Evolutionary conservation across 202 grass and related monocot genomes (phyloP), one percentile per base, ranked within the genome.

Genomic region (Panicum virgatum): DNA sequence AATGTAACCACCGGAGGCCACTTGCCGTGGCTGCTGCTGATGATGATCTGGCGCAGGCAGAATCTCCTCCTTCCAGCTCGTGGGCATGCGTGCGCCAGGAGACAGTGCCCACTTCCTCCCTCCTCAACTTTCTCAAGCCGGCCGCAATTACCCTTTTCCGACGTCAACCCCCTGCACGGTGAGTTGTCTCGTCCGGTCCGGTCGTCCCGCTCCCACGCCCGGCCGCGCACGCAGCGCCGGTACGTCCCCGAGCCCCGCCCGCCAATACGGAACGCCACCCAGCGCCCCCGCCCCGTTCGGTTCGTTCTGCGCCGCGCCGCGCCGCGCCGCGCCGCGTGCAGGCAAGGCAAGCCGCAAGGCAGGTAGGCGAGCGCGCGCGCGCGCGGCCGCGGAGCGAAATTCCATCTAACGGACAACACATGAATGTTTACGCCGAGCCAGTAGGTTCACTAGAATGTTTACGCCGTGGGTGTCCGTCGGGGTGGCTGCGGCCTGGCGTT

Each of bases 21-120:
- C 3, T 50, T 15, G 22, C 18, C 42, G 10, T 37, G 69, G 16
- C 25, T 36, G 68, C 45, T 16, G 43, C 43, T 12, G 44, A 0
- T 22, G 18, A 65, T 67, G 38, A 59, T 23, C 81, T 67, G 62
- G 38, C 61, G 72, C 46, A 50, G 54, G 72, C 46, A 51, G 54
- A 72, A 36, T 72, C 67, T 50, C 27, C 80, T 19, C 54, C 53
- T 23, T 9, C 54, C 27, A 38, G 66, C 80, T 62, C 68, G 80
- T 40, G 69, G 69, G 30, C 69, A 51, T 27, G 68, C 67, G 56
- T 20, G 57, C 69, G 57, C 79, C 79, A 23, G 10, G 51, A 9
- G 71, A 74, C 71, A 57, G 20, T 23, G 12, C 51, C 36, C 72
- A 38, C 27, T 27, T 40, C 72, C 7, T 30, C 0, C 1, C 22